These are phyloP conservation scores for Ogataea trehaloabstinens DNA, from an alignment of 805 yeast species.

Conservation along the genomic window DNA sequence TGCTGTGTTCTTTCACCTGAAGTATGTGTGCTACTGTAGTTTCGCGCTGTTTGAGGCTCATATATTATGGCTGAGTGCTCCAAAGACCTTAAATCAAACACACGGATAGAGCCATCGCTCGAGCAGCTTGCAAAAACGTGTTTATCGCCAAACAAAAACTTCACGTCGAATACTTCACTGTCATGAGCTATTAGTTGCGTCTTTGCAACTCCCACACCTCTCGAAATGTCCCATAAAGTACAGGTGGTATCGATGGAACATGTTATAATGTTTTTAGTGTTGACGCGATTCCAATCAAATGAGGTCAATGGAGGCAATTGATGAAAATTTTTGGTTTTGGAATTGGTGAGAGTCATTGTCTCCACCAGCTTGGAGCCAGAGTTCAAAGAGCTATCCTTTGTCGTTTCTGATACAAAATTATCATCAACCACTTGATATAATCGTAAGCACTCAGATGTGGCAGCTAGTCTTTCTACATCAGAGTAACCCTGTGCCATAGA, in stretches of 20 bases:
- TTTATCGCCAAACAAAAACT: constrained; percentile 70
- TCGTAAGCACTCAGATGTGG: constrained; percentile 70
- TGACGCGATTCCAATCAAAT: constrained; percentile 85
- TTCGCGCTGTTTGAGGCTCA: constrained; percentile 53
- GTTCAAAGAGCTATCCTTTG: constrained; percentile 4
- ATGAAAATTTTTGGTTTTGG: constrained; percentile 44
- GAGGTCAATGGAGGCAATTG: constrained; percentile 86
- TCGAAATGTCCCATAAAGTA: constrained; percentile 86
- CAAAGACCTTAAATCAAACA: constrained; percentile 82
- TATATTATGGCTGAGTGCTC: constrained; percentile 95
- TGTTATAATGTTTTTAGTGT: constrained; percentile 71
- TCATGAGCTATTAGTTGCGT: constrained; percentile 97
- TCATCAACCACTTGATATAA: constrained; percentile 35
- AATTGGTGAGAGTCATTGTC: constrained; percentile 39
- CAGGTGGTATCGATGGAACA: constrained; percentile 95
- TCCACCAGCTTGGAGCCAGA: constrained; percentile 31
- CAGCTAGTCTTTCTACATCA: constrained; percentile 49
- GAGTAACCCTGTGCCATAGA: constrained; percentile 29
- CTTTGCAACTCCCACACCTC: constrained; percentile 63
- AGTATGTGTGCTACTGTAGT: neutral
- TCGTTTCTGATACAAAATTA: constrained; percentile 7
- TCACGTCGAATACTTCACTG: constrained; percentile 89
- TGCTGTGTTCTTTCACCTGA: neutral
- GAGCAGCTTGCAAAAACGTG: constrained; percentile 89
- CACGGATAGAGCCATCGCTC: constrained; percentile 90